Conservation (phyloP, 768 basidiomycete genomes). For the Boletellus emodensis region DNA sequence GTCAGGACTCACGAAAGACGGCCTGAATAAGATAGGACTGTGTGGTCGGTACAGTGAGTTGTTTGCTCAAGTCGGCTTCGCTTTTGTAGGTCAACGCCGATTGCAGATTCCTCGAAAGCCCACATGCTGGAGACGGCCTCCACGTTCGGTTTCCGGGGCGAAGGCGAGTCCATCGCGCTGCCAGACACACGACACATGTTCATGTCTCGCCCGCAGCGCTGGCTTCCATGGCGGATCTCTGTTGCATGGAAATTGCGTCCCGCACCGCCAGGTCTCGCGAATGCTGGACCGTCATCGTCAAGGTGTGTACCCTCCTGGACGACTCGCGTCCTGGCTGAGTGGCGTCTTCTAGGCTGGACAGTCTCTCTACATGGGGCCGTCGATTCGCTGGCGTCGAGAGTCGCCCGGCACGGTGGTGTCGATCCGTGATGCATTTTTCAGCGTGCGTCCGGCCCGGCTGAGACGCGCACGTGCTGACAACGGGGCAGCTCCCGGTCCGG, state of each 20-base stretch:
- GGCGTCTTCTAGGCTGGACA: slow-evolving; percentile 51
- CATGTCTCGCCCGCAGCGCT: slow-evolving; percentile 50
- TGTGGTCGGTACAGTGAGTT: slow-evolving; percentile 67
- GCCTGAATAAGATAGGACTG: slow-evolving; percentile 51
- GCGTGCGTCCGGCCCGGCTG: slow-evolving; percentile 44
- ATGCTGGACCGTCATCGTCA: slow-evolving; percentile 74
- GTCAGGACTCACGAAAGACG: slow-evolving; percentile 61
- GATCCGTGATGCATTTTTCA: slow-evolving; percentile 87
- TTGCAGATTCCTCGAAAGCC: slow-evolving; percentile 69
- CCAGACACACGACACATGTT: slow-evolving; percentile 5
- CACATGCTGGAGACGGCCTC: slow-evolving; percentile 52
- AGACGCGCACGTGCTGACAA: slow-evolving; percentile 4
- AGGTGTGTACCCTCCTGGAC: slow-evolving; percentile 42
- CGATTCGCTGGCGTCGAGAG: slow-evolving; percentile 72
- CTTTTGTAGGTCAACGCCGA: neutral
- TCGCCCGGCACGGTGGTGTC: slow-evolving; percentile 75
- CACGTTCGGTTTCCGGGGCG: slow-evolving; percentile 90
- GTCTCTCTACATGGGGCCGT: slow-evolving; percentile 64
- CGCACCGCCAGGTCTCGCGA: slow-evolving; percentile 59
- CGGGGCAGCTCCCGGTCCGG: slow-evolving; percentile 70
- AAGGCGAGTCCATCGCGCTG: slow-evolving; percentile 53
- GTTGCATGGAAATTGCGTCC: slow-evolving; percentile 78
- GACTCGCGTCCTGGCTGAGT: neutral
- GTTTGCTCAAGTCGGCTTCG: neutral
- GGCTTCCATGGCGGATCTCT: slow-evolving; percentile 77